Percentiles rank a stretch among this genome's conserved stretches.
These are phyloP conservation scores for Rhodofomes roseus DNA, from an alignment of 1,284 basidiomycete genomes.

Conservation along the genomic window DNA sequence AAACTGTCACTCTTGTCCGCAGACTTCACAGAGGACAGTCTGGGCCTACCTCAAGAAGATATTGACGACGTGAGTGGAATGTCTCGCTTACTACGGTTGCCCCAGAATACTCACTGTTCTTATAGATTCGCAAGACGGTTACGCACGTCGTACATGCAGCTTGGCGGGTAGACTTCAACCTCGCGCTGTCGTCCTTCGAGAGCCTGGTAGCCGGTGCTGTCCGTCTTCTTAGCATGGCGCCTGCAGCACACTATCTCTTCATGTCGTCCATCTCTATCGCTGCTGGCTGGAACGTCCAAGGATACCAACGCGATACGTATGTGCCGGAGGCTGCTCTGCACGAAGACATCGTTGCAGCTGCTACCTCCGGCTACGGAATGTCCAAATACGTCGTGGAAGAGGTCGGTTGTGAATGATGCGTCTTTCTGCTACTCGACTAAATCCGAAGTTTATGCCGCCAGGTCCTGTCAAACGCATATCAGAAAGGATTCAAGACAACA, in stretches of 20 bases:
- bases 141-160: slow-evolving; percentile 33
- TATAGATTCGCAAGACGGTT: slow-evolving; percentile 2
- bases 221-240: slow-evolving; percentile 21
- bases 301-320: slow-evolving; percentile 8
- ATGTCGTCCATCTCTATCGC: slow-evolving; percentile 26
- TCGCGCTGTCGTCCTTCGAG: slow-evolving; percentile 21
- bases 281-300: slow-evolving; percentile 4
- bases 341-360: slow-evolving; percentile 24
- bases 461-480: slow-evolving; percentile 22
- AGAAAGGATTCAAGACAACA: slow-evolving; percentile 23
- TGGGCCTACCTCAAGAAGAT: no score
- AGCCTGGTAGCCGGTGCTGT: slow-evolving; percentile 14
- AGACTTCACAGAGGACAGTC: no score
- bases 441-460: no score
- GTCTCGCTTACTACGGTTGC: no score
- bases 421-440: not conserved
- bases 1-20: no score
- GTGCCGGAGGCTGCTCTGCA: slow-evolving; percentile 16
- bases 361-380: slow-evolving; percentile 34
- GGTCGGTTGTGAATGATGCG: slow-evolving; percentile 18
- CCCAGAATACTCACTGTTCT: slow-evolving; percentile 15
- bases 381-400: slow-evolving; percentile 39
- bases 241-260: slow-evolving; percentile 28
- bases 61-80: no score
- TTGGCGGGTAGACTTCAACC: slow-evolving; percentile 36